Base-by-base conservation (phyloP, 257 asterid genomes). In the Solanum etuberosum region DNA sequence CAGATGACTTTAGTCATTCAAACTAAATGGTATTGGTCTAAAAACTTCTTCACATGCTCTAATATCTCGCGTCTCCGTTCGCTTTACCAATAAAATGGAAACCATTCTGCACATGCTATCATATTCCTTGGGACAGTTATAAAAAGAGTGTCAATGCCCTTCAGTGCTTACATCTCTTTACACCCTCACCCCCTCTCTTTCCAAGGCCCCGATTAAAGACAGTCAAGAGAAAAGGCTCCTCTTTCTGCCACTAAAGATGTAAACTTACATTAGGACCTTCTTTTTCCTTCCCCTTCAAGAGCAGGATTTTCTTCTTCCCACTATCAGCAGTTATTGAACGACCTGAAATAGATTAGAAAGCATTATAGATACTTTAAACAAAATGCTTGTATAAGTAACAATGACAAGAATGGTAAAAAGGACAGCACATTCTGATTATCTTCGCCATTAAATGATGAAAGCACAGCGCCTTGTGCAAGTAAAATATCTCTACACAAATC, bases 231-330 rank as follows among this genome's bases (percentile, higher is more conserved):
- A n/a, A 76, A 37, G 25, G 20, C 9, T 73, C 82, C 46, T 35
- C 81, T n/a, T 76, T 2, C 35, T 76, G 35, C 35, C 34, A 40
- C 59, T 13, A 76, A 40, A 38, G 59, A 76, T 38, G 59, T 40
- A 76, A 86, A 88, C 98, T 93, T 90, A 96, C 99, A 83, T 85
- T 84, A 86, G 93, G 90, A 90, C 92, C 88, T 92, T 94, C 98
- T 87, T 92, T 96, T 89, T 94, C 98, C 92, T 93, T 94, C 87
- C 97, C 98, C 92, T 94, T 96, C 91, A 94, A 87, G 86, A 96
- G 98, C 89, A 94, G 86, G 89, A 96, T 90, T 91, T 91, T 94
- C 95, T 93, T 93, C 95, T 93, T 95, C 89, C 96, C 97, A 83
- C 84, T 70, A 85, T 90, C 95, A 86, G 89, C 70, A 77, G 93